Evolutionary conservation across 306 rosid species (phyloP).

Genomic region (Vigna hirtella): DNA sequence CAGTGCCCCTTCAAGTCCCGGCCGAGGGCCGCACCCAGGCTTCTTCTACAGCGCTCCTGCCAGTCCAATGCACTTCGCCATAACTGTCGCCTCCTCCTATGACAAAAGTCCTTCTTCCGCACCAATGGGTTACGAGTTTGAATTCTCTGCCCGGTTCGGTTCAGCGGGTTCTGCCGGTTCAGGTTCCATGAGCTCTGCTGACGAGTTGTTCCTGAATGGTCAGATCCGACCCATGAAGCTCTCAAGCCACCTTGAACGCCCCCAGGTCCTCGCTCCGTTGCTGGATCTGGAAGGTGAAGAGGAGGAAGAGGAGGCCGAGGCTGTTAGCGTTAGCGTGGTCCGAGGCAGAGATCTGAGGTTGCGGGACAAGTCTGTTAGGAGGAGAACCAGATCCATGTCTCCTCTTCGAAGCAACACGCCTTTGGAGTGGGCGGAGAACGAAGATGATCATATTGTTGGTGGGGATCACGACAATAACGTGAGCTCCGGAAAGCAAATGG

Average conservation of each 20-base stretch:
- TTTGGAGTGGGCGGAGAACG: slow-evolving; percentile 61
- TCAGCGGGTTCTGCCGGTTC: slow-evolving; percentile 46
- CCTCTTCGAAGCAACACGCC: slow-evolving; percentile 66
- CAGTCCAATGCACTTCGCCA: slow-evolving; percentile 85
- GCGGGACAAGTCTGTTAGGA: slow-evolving; percentile 65
- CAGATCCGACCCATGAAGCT: slow-evolving; percentile 98
- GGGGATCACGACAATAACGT: not conserved
- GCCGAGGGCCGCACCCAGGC: slow-evolving; percentile 64
- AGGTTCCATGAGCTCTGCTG: slow-evolving; percentile 92
- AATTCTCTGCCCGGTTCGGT: slow-evolving; percentile 81
- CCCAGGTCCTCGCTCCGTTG: slow-evolving; percentile 78
- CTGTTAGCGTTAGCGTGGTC: slow-evolving; percentile 28
- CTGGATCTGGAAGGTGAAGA: slow-evolving; percentile 75
- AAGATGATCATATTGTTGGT: not conserved
- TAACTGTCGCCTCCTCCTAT: slow-evolving; percentile 49
- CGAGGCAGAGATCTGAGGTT: slow-evolving; percentile 92
- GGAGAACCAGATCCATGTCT: slow-evolving; percentile 95
- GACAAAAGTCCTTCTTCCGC: slow-evolving; percentile 38
- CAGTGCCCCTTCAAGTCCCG: slow-evolving; percentile 96
- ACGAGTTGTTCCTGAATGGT: slow-evolving; percentile 90
- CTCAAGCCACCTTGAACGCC: slow-evolving; percentile 75
- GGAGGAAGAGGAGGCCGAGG: slow-evolving; percentile 45
- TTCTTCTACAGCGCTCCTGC: slow-evolving; percentile 96
- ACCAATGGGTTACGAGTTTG: slow-evolving; percentile 72
- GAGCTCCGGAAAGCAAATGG: not conserved